Percentiles rank a stretch among this genome's conserved stretches.
These are phyloP conservation scores for Trichoderma simmonsii DNA, from an alignment of 2,329 filamentous ascomycete species.

Conservation along the genomic window DNA sequence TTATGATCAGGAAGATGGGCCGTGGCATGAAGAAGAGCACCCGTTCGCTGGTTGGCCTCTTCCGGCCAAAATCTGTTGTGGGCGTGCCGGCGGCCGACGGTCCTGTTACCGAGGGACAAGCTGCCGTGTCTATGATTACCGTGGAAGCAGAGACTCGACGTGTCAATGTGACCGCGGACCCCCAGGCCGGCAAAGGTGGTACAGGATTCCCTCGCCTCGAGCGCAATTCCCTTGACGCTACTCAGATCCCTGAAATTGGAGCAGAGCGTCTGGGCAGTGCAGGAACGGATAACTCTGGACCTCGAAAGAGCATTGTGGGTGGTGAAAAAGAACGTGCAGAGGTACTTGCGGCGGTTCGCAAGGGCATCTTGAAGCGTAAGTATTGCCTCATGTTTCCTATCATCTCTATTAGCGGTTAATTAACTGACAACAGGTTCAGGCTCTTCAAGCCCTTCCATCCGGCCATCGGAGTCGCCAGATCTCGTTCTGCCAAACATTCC, in stretches of 20 bases:
- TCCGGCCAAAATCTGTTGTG: conserved; percentile 88
- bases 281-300: conserved; percentile 57
- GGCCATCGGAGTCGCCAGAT: conserved; percentile 55
- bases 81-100: conserved; percentile 71
- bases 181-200: conserved; percentile 65
- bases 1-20: conserved; percentile 98
- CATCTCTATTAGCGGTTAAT: not conserved
- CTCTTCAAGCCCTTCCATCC: conserved; percentile 65
- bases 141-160: conserved; percentile 88
- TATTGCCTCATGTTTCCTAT: not conserved
- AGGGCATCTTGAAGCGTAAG: conserved; percentile 90
- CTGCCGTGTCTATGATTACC: conserved; percentile 92
- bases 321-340: conserved; percentile 88
- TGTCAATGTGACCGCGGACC: conserved; percentile 72
- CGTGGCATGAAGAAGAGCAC: conserved; percentile 95
- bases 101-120: conserved; percentile 64
- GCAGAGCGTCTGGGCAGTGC: conserved; percentile 55
- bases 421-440: conserved; percentile 39
- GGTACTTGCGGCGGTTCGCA: conserved; percentile 85
- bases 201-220: conserved; percentile 84
- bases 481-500: conserved; percentile 61
- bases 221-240: conserved; percentile 72
- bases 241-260: conserved; percentile 42
- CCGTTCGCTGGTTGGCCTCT: conserved; percentile 86
- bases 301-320: conserved; percentile 85